Percentiles rank a stretch among this genome's conserved stretches.
Evolutionary conservation across 2,329 filamentous ascomycete genomes (phyloP).

Genomic region (Diaporthe sp.): DNA sequence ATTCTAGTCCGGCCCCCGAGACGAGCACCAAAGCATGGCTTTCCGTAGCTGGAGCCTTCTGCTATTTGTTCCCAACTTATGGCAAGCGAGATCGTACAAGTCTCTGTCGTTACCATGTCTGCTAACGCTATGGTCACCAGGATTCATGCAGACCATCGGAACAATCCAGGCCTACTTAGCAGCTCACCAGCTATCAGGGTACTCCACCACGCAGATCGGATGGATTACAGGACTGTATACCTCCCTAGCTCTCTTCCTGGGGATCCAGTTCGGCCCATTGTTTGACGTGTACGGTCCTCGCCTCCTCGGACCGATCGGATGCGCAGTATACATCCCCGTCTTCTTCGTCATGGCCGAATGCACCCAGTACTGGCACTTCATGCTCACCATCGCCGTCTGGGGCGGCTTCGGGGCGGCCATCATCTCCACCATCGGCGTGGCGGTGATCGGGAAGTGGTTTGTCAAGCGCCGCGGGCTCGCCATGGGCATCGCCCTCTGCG

Average conservation of each 20-base stretch:
- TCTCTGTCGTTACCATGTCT: background rate
- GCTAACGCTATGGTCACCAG: constrained; percentile 42
- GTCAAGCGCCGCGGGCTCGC: constrained; percentile 43
- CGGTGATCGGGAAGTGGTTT: constrained; percentile 49
- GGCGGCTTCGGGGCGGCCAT: constrained; percentile 56
- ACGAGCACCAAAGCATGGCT: constrained; percentile 34
- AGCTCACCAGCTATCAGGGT: constrained; percentile 56
- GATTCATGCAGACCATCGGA: constrained; percentile 62
- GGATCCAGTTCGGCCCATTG: constrained; percentile 61
- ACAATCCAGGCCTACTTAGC: constrained; percentile 61
- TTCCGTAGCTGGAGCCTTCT: constrained; percentile 34
- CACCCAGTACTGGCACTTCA: constrained; percentile 61
- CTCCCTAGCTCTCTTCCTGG: constrained; percentile 58
- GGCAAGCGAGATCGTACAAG: constrained; percentile 15
- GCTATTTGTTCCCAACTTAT: constrained; percentile 36
- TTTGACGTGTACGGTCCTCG: constrained; percentile 62
- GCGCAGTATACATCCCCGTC: constrained; percentile 51
- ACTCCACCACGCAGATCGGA: constrained; percentile 58
- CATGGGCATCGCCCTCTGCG: constrained; percentile 44
- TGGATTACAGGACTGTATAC: constrained; percentile 63
- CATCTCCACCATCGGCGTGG: constrained; percentile 51
- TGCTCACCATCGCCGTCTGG: constrained; percentile 57
- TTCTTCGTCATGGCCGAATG: constrained; percentile 62
- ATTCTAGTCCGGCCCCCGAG: background rate
- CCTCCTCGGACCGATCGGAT: constrained; percentile 53